Evolutionary conservation across 2,329 filamentous ascomycete genomes (phyloP).

Genomic region (Graphium sp.): DNA sequence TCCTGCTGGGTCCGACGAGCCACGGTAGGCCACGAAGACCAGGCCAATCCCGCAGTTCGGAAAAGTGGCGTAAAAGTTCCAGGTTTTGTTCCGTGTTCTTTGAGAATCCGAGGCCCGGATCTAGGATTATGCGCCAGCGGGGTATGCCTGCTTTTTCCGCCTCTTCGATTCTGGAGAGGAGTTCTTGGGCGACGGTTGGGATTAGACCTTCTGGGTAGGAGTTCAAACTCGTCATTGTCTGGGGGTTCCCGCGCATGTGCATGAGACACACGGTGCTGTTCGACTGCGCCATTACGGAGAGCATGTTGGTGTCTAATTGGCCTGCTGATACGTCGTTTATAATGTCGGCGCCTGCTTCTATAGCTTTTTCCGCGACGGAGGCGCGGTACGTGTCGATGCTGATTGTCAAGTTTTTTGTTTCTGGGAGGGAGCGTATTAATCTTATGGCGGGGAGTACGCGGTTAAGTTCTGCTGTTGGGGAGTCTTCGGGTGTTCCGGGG

Average conservation of each 20-base stretch:
- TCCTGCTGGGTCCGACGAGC: slow-evolving; percentile 79
- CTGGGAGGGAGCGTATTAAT: slow-evolving; percentile 50
- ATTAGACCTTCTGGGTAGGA: slow-evolving; percentile 56
- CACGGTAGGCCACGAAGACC: slow-evolving; percentile 60
- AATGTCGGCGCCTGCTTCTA: slow-evolving; percentile 70
- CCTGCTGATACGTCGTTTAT: slow-evolving; percentile 92
- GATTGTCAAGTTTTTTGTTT: slow-evolving; percentile 48
- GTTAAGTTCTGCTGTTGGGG: slow-evolving; percentile 54
- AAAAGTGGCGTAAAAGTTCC: slow-evolving; percentile 53
- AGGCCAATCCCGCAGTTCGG: slow-evolving; percentile 45
- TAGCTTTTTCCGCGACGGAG: slow-evolving; percentile 58
- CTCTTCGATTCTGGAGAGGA: slow-evolving; percentile 50
- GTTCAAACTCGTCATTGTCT: slow-evolving; percentile 58
- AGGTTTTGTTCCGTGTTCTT: slow-evolving; percentile 73
- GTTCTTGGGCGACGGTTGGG: slow-evolving; percentile 46
- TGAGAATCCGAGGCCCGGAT: slow-evolving; percentile 88
- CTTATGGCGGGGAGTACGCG: slow-evolving; percentile 69
- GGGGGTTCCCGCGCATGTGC: slow-evolving; percentile 84
- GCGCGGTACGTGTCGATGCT: slow-evolving; percentile 91
- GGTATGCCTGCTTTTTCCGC: slow-evolving; percentile 70
- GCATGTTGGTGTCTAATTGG: slow-evolving; percentile 62
- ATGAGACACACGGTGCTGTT: slow-evolving; percentile 70
- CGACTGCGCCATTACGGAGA: slow-evolving; percentile 59
- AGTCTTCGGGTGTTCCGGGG: slow-evolving; percentile 53
- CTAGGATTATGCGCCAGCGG: slow-evolving; percentile 87